These are phyloP conservation scores for Arthrobotrys megalospora DNA, from an alignment of 2,329 filamentous ascomycete genomes.

Conservation along the genomic window DNA sequence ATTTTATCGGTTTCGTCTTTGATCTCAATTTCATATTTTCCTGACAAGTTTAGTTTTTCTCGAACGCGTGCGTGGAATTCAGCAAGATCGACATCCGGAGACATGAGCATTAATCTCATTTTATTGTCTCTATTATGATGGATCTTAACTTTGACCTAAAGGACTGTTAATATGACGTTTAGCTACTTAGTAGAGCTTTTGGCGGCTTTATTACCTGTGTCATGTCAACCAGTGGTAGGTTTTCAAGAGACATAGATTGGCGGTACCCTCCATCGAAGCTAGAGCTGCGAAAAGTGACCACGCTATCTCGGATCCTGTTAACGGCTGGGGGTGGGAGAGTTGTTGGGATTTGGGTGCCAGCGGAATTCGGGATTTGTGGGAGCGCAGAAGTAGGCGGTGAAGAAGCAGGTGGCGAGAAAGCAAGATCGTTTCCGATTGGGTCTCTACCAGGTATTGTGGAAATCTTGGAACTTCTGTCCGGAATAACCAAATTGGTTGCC, in stretches of 20 bases:
- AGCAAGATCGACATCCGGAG: conserved; percentile 78
- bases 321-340: conserved; percentile 76
- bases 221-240: conserved; percentile 48
- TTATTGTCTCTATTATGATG: conserved; percentile 80
- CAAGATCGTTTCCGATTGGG: conserved; percentile 70
- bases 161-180: not conserved
- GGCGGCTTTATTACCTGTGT: conserved; percentile 38
- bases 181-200: not conserved
- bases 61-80: conserved; percentile 84
- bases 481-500: conserved; percentile 92
- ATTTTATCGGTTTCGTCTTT: conserved; percentile 94
- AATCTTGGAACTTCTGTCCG: conserved; percentile 72
- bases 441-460: conserved; percentile 27
- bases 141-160: conserved; percentile 89
- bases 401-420: conserved; percentile 40
- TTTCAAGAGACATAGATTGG: conserved; percentile 62
- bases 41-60: conserved; percentile 85
- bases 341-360: conserved; percentile 78
- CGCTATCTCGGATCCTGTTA: conserved; percentile 46
- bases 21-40: conserved; percentile 89
- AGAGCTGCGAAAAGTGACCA: conserved; percentile 65
- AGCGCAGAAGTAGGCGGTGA: conserved; percentile 33
- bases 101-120: conserved; percentile 91
- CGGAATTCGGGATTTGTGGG: conserved; percentile 6
- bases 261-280: conserved; percentile 66